Conservation (phyloP, 495 filamentous ascomycete genomes). For the Hypoxylon cercidicola region DNA sequence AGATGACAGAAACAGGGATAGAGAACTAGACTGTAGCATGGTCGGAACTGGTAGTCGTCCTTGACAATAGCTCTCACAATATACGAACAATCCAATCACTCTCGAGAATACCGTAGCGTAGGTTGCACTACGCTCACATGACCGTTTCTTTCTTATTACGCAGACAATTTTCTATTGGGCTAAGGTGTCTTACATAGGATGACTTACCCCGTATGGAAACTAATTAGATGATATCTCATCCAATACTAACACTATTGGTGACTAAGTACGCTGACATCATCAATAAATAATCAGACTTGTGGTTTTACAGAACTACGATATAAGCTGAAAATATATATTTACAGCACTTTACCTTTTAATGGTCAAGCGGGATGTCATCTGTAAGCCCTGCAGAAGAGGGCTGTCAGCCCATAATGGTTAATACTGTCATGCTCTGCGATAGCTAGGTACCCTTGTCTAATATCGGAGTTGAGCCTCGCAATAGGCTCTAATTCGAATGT, state of each 20-base stretch:
- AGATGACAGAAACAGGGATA: too few species aligned
- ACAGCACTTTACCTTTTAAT: neutral
- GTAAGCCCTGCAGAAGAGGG: neutral
- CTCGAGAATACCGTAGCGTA: too few species aligned
- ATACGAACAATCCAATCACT: too few species aligned
- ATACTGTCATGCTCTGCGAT: neutral
- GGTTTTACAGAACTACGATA: neutral
- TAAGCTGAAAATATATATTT: neutral
- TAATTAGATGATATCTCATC: neutral
- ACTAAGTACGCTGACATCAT: neutral
- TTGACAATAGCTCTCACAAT: too few species aligned
- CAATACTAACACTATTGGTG: neutral
- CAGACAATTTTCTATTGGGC: neutral
- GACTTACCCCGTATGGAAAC: neutral
- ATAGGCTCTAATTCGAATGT: neutral
- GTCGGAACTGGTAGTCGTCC: too few species aligned
- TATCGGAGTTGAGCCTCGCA: neutral
- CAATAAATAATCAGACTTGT: neutral
- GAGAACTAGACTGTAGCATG: too few species aligned
- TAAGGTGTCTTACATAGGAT: neutral
- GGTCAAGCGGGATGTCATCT: neutral
- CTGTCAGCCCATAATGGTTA: neutral
- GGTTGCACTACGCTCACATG: neutral
- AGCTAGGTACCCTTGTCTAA: neutral
- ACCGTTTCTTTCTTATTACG: neutral